Evolutionary conservation across 1,139 yeast genomes (phyloP), one percentile per base, ranked within the genome.

Genomic region (Pichia sp.): DNA sequence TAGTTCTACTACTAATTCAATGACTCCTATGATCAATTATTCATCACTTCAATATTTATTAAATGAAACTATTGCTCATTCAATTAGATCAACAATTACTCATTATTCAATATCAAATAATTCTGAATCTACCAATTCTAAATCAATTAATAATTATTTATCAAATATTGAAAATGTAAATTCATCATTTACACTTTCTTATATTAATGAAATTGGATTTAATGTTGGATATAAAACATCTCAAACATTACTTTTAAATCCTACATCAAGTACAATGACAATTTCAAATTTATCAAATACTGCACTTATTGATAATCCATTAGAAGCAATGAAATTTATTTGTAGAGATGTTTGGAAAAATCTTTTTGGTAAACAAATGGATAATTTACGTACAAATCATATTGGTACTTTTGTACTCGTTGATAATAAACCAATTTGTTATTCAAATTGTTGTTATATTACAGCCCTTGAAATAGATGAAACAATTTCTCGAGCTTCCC

Each of bases 271-370:
- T 10, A 27, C 40, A 43, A 43, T 10, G 5, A 18, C 50, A 10
- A 39, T 44, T 7, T 35, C 44, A n/a, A 48, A 48, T 4, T 7
- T 48, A 2, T 44, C 51, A 25, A 48, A 44, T 10, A 42, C 44
- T 10, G 40, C 47, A 27, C 29, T 48, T 6, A 35, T 28, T 66
- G 45, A 43, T 3, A 43, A 43, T 18, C 47, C 51, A 9, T 39
- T 90, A 43, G 92, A 87, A 56, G 78, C 89, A 45, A 86, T 90
- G 89, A 90, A 90, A 67, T 89, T 88, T 61, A 79, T 90, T 2
- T 89, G 97, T 66, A 78, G 95, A 45, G 97, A 92, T 58, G 84
- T 90, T 36, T 90, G 97, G 97, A 80, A 78, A 58, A 69, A 76
- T 46, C 63, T 90, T 39, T 89, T 81, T 67, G 79, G 81, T 43